Conservation (phyloP, 345 rosid genomes). For the Pseudoturritis turrita region DNA sequence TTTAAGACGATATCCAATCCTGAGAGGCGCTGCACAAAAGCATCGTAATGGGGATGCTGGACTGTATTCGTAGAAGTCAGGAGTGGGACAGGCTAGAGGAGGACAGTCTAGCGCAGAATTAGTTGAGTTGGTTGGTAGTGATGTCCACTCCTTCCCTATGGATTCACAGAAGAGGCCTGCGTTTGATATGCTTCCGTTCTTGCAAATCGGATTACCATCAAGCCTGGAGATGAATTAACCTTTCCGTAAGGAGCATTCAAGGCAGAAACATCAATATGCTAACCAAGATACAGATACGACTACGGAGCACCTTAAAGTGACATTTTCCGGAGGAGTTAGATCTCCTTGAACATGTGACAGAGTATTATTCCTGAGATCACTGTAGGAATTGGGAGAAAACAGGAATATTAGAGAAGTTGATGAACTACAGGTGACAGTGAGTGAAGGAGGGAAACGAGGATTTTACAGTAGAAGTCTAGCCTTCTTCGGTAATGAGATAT, state of each 20-base stretch:
- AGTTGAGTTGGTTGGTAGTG: conserved; percentile 21
- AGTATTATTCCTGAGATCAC: conserved; percentile 77
- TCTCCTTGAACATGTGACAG: conserved; percentile 59
- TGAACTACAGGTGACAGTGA: not conserved
- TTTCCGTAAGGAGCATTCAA: conserved; percentile 3
- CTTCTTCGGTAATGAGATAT: conserved; percentile 35
- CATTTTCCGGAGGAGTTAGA: conserved; percentile 61
- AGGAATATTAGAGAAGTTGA: conserved; percentile 30
- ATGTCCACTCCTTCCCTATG: conserved; percentile 28
- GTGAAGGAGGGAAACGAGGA: conserved; percentile 18
- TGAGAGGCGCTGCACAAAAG: conserved; percentile 79
- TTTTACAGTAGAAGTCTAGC: conserved; percentile 62
- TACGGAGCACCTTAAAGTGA: conserved; percentile 66
- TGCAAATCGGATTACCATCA: conserved; percentile 79
- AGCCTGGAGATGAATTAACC: conserved; percentile 53
- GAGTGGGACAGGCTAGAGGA: conserved; percentile 59
- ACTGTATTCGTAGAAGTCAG: conserved; percentile 58
- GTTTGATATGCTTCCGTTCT: conserved; percentile 41
- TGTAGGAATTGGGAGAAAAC: conserved; percentile 35
- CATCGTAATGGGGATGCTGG: conserved; percentile 61
- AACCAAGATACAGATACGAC: not conserved
- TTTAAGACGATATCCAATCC: conserved; percentile 78
- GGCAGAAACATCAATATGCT: not conserved
- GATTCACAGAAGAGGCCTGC: conserved; percentile 46
- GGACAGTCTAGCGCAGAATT: conserved; percentile 37